Base-by-base conservation (phyloP, 805 yeast genomes). In the Metschnikowia drakensbergensis region DNA sequence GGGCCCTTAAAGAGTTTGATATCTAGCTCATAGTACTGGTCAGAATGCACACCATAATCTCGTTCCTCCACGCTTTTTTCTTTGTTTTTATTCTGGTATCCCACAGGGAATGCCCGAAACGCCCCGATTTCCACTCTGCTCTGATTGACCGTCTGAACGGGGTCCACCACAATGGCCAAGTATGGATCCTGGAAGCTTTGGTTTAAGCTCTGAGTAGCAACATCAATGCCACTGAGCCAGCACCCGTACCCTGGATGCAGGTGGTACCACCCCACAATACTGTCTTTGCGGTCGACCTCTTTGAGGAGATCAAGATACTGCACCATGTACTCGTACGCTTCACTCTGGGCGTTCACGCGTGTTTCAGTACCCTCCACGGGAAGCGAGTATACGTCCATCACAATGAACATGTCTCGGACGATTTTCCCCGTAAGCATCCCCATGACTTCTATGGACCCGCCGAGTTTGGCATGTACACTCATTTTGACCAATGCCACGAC, bases 361-460 rank as follows among this genome's bases (percentile, higher is more conserved):
- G 97, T 88, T 63, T 94, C 98, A 0, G 98, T 91, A 0, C 98
- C 98, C 63, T 88, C 92, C 1, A 92, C 97, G 0, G 98, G 98
- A 34, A 94, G 68, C 10, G 90, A 83, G 64, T 86, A 92, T 7
- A 83, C 84, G 64, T 92, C 97, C 74, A 82, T 75, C 1, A 94
- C 86, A 2, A 86, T 76, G 50, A 90, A 76, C 25, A 76, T 67
- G 17, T 72, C 67, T 5, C 71, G 73, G 10, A 79, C 69, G 7
- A 86, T 77, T 55, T 81, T 82, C 1, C 99, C 98, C 0, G 91
- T 80, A 64, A 92, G 74, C 86, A 91, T 86, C 4, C 98, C 99
- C 98, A 92, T 92, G 5, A 94, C 81, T 64, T 92, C 99, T 35
- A 88, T 84, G 7, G 85, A 71, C 0, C 96, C 96, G 4, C 97